A percentile compares a stretch with the other conserved stretches of the same genome.
Evolutionary conservation across 129 eudicot genomes (phyloP).

Genomic region (Tanacetum coccineum): DNA sequence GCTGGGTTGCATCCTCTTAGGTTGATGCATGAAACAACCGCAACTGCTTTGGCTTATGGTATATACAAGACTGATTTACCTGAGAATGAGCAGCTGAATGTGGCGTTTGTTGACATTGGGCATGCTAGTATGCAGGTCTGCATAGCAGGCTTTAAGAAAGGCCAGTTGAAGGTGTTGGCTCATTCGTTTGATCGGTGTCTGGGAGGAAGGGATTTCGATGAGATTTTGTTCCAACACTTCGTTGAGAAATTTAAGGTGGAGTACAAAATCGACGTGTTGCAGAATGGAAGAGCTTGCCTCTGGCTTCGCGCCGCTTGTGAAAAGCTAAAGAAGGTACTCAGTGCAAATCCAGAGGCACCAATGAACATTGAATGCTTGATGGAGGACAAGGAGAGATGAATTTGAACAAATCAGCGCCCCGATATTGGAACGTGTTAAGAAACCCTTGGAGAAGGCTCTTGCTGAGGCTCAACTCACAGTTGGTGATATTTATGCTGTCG

Average conservation of each 20-base stretch:
- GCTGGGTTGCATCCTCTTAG: conserved; percentile 92
- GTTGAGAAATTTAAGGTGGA: conserved; percentile 78
- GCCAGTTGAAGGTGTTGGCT: conserved; percentile 72
- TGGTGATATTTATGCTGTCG: conserved; percentile 75
- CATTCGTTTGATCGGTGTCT: conserved; percentile 74
- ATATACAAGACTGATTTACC: conserved; percentile 93
- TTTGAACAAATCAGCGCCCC: conserved; percentile 84
- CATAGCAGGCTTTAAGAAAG: conserved; percentile 91
- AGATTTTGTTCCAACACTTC: conserved; percentile 76
- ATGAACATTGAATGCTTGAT: conserved; percentile 87
- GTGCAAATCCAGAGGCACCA: conserved; percentile 98
- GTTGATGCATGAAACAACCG: conserved; percentile 87
- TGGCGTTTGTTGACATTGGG: conserved; percentile 92
- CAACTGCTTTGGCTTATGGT: conserved; percentile 98
- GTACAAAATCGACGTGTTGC: conserved; percentile 74
- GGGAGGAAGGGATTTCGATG: conserved; percentile 94
- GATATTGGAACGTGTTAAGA: conserved; percentile 83
- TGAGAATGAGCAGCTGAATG: conserved; percentile 76
- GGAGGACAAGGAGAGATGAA: conserved; percentile 90
- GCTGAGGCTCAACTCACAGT: conserved; percentile 63
- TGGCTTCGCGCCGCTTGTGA: conserved; percentile 88
- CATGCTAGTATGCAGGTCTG: conserved; percentile 98
- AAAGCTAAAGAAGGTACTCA: conserved; percentile 84
- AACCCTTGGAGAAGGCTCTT: conserved; percentile 85
- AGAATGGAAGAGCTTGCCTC: conserved; percentile 85